Conservation (phyloP, 1,284 basidiomycete genomes). For the Tylopilus orsonianus region DNA sequence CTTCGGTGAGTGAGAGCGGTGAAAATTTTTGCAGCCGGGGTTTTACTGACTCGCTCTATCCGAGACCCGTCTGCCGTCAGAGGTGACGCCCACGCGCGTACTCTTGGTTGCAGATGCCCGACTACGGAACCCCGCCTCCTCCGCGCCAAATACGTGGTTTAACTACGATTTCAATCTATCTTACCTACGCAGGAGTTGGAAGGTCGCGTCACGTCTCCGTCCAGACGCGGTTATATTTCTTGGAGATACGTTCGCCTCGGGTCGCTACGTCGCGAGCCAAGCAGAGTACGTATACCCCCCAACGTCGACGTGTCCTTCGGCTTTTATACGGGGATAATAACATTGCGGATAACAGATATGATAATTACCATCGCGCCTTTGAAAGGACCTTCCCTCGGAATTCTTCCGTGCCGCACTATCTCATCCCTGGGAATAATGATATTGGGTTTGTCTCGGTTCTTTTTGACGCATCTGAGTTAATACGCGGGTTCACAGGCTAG, state of each 20-base stretch:
- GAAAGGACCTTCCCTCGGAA: constrained; percentile 60
- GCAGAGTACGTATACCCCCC: constrained; percentile 74
- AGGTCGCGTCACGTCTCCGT: constrained; percentile 54
- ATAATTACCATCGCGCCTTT: constrained; percentile 66
- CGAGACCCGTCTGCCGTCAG: constrained; percentile 9
- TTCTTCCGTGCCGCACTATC: constrained; percentile 51
- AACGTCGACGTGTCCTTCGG: not conserved
- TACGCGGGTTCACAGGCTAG: constrained; percentile 46
- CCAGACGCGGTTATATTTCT: constrained; percentile 81
- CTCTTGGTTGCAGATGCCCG: constrained; percentile 84
- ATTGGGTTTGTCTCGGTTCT: constrained; percentile 53
- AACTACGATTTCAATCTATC: constrained; percentile 41
- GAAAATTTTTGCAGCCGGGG: not conserved
- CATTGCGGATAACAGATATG: constrained; percentile 51
- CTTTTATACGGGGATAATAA: not conserved
- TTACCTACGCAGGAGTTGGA: constrained; percentile 84
- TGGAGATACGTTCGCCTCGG: constrained; percentile 88
- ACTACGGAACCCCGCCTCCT: constrained; percentile 67
- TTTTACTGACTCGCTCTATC: constrained; percentile 15
- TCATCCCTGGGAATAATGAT: constrained; percentile 88
- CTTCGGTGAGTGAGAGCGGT: constrained; percentile 30
- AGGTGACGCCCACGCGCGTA: constrained; percentile 55
- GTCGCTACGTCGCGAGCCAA: constrained; percentile 62
- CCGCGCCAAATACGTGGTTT: constrained; percentile 50
- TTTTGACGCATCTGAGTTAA: not conserved